Percentiles rank a stretch among this genome's conserved stretches.
These are phyloP conservation scores for Syncephalastrum sp. DNA, from an alignment of 371 early-diverging fungal genomes.

Conservation along the genomic window DNA sequence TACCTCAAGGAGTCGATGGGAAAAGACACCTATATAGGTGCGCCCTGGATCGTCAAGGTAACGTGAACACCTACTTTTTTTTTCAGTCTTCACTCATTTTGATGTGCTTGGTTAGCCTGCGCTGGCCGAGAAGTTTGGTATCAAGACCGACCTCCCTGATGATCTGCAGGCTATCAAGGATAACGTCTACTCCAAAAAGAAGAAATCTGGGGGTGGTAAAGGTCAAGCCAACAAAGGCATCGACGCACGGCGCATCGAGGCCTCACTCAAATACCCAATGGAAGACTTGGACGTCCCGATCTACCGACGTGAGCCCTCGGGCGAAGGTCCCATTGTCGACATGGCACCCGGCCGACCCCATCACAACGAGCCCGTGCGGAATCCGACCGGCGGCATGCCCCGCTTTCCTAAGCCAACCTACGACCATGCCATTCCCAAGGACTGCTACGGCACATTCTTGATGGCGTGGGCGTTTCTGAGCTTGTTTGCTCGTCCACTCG, in stretches of 20 bases:
- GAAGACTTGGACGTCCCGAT: conserved; percentile 58
- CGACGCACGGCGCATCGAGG: conserved; percentile 34
- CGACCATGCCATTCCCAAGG: conserved; percentile 27
- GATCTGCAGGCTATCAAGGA: conserved; percentile 47
- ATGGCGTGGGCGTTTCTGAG: conserved; percentile 49
- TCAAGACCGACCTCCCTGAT: conserved; percentile 50
- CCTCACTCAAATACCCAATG: conserved; percentile 54
- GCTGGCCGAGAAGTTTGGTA: conserved; percentile 43
- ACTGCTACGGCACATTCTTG: conserved; percentile 34
- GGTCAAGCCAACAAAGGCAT: background rate
- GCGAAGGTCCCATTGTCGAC: conserved; percentile 27
- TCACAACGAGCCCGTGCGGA: conserved; percentile 11
- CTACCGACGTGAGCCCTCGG: conserved; percentile 34
- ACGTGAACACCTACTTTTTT: background rate
- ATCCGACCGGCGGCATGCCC: conserved; percentile 36
- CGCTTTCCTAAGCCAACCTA: conserved; percentile 19
- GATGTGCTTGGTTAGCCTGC: conserved; percentile 23
- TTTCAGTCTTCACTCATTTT: background rate
- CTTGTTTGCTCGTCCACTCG: conserved; percentile 38
- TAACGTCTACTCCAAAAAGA: conserved; percentile 1
- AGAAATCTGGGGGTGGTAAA: conserved; percentile 5
- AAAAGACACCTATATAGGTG: conserved; percentile 68
- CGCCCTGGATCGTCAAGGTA: conserved; percentile 76
- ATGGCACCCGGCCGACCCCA: conserved; percentile 32
- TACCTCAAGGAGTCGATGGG: conserved; percentile 67